Percentiles rank a stretch among this genome's conserved stretches.
These are phyloP conservation scores for Euclidium syriacum DNA, from an alignment of 345 rosid species.

Conservation along the genomic window DNA sequence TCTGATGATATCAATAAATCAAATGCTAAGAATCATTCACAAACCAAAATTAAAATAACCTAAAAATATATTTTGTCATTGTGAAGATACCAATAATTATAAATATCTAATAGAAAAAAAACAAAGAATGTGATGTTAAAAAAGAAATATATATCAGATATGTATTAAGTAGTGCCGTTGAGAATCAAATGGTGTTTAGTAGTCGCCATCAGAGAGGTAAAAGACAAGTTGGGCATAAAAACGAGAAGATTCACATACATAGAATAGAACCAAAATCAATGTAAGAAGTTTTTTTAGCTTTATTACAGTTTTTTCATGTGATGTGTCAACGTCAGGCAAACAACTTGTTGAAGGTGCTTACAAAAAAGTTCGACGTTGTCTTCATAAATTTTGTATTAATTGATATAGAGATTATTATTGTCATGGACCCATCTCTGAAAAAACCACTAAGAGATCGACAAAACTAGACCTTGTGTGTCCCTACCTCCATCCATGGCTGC, in stretches of 20 bases:
- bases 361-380: slow-evolving; percentile 24
- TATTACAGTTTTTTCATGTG: slow-evolving; percentile 7
- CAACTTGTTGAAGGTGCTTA: slow-evolving; percentile 25
- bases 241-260: slow-evolving; percentile 5
- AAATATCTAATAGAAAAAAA: not conserved
- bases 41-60: too few species aligned
- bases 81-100: not conserved
- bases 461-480: slow-evolving; percentile 22
- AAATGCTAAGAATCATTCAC: too few species aligned
- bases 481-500: slow-evolving; percentile 28
- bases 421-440: slow-evolving; percentile 11
- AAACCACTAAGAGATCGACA: slow-evolving; percentile 23
- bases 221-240: slow-evolving; percentile 12
- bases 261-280: slow-evolving; percentile 5
- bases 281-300: not conserved
- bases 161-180: slow-evolving; percentile 1
- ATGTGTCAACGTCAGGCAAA: slow-evolving; percentile 19
- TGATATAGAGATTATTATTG: not conserved
- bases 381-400: slow-evolving; percentile 24
- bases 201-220: slow-evolving; percentile 19
- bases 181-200: slow-evolving; percentile 20
- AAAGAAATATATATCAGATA: not conserved
- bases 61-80: not conserved
- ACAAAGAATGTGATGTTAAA: not conserved
- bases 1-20: too few species aligned